These are phyloP conservation scores for Phylloporus arenicola DNA, from an alignment of 768 basidiomycete species.

Conservation along the genomic window DNA sequence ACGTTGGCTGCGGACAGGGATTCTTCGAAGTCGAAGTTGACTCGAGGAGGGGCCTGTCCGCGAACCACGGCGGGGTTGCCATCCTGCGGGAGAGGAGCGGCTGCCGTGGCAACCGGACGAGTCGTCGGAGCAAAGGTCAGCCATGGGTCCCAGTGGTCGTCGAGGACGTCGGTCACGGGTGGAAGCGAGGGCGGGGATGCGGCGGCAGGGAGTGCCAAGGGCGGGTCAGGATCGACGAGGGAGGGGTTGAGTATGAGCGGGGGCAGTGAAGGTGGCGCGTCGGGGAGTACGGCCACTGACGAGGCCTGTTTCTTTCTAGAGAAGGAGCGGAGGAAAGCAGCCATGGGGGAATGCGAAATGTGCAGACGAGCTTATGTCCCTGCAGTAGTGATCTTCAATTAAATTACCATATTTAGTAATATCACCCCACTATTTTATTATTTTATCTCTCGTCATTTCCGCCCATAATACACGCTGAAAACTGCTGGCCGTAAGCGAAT, in stretches of 20 bases:
- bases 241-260: conserved; percentile 40
- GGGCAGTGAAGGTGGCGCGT: conserved; percentile 29
- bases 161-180: background rate
- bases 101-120: conserved; percentile 19
- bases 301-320: conserved; percentile 3
- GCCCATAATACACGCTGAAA: background rate
- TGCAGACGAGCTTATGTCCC: background rate
- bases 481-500: no score
- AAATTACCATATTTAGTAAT: background rate
- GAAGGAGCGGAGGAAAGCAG: conserved; percentile 52
- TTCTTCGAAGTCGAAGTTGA: conserved; percentile 27
- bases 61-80: conserved; percentile 19
- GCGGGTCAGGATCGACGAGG: conserved; percentile 24
- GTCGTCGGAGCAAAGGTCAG: conserved; percentile 3
- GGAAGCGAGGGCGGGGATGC: conserved; percentile 13
- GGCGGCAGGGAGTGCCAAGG: conserved; percentile 8
- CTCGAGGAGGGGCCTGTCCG: conserved; percentile 11
- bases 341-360: conserved; percentile 31
- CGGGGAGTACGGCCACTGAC: background rate
- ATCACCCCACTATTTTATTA: background rate
- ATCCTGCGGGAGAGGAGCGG: background rate
- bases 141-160: conserved; percentile 26
- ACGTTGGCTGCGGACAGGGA: conserved; percentile 26
- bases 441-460: background rate
- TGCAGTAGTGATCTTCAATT: background rate